These are phyloP conservation scores for Cordia subcordata DNA, from an alignment of 257 asterid species.

Conservation along the genomic window DNA sequence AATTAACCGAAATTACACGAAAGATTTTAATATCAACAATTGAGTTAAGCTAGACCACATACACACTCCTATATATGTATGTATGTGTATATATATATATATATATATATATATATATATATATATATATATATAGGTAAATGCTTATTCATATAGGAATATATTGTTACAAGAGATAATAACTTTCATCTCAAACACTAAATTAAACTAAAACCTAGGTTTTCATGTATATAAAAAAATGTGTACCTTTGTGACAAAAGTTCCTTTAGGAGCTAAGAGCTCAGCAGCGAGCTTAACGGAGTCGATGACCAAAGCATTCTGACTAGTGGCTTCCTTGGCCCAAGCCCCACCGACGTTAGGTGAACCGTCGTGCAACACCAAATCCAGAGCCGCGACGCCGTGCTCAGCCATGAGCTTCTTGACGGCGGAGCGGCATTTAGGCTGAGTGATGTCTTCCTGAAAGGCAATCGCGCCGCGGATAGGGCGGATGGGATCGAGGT, in stretches of 20 bases:
- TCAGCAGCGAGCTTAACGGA: conserved; percentile 83
- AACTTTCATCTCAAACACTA: too few species aligned
- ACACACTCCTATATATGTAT: too few species aligned
- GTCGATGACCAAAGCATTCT: conserved; percentile 85
- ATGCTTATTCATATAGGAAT: too few species aligned
- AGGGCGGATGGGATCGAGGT: conserved; percentile 75
- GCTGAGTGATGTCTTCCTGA: conserved; percentile 68
- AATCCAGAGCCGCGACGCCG: conserved; percentile 65
- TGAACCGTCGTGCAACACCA: conserved; percentile 86
- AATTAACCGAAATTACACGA: too few species aligned
- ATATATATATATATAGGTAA: too few species aligned
- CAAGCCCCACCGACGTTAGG: conserved; percentile 97
- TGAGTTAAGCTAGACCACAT: too few species aligned
- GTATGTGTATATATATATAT: background rate
- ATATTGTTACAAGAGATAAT: too few species aligned
- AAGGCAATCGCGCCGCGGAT: conserved; percentile 74
- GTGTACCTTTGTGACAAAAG: conserved; percentile 72
- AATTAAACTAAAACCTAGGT: too few species aligned
- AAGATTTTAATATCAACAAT: too few species aligned
- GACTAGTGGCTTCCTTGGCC: conserved; percentile 88
- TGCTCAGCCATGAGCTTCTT: conserved; percentile 76
- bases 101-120: too few species aligned
- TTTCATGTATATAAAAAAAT: background rate
- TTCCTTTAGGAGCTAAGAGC: conserved; percentile 82
- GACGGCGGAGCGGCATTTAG: conserved; percentile 59